phyloP scores from a whole-genome alignment of 805 yeast species.

The Wickerhamomyces kurtzmanii region DNA sequence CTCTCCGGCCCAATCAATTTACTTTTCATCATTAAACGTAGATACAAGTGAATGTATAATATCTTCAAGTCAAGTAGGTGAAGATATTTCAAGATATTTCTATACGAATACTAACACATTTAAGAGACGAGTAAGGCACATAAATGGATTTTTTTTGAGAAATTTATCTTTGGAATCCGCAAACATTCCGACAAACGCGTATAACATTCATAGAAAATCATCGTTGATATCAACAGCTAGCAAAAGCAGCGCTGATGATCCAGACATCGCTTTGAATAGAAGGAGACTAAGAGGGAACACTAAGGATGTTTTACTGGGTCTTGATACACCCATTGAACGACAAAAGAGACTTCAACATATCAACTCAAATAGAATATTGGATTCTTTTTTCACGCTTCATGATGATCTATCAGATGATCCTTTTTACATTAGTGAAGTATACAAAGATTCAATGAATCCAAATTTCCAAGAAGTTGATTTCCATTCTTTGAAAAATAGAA shows the following conservation, averaged over 20 bases:
- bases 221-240: background rate
- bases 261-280: background rate
- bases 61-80: no score
- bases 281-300: conserved; percentile 7
- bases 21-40: no score
- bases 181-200: background rate
- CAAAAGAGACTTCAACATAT: conserved; percentile 19
- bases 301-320: conserved; percentile 4
- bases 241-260: conserved; percentile 1
- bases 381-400: conserved; percentile 26
- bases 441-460: conserved; percentile 16
- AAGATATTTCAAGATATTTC: no score
- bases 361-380: conserved; percentile 17
- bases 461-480: conserved; percentile 19
- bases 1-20: no score
- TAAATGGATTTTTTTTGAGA: conserved; percentile 1
- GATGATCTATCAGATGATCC: conserved; percentile 14
- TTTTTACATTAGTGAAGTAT: conserved; percentile 26
- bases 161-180: conserved; percentile 1
- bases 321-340: conserved; percentile 12
- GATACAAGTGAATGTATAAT: no score
- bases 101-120: no score
- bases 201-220: background rate
- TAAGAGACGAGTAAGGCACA: conserved; percentile 1
- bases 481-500: conserved; percentile 2